Base-by-base conservation (phyloP, 306 rosid species). In the Cicer judaicum region DNA sequence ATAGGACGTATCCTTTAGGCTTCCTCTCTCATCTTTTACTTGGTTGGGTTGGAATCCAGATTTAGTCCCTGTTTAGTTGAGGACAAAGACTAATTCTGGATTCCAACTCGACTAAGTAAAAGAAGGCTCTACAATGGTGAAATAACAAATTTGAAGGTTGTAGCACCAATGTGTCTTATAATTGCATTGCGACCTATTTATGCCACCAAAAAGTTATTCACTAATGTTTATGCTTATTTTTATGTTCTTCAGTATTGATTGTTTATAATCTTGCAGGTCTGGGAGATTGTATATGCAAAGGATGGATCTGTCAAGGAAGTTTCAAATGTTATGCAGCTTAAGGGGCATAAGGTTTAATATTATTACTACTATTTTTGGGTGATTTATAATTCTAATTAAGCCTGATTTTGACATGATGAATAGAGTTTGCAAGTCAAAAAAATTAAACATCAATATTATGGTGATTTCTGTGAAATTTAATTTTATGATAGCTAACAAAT, bases 221-320 rank as follows among this genome's bases (percentile, higher is more conserved):
- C 19, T 7, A 6, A 34, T 60, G 36, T 60, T 36, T 34, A 5
- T 65, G 44, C 61, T 54, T 55, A 19, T 5, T 24, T 57, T 19
- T 56, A 13, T 67, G 13, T 72, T 80, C 68, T 42, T 78, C 13
- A 62, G 63, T 73, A 38, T 47, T 41, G 52, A 39, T 54, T 79
- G 48, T 62, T 64, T 65, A 66, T 38, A 41, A 71, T 59, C 64
- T 78, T 78, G 71, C 83, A 95, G 99, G 82, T 95, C 60, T 95
- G 99, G 99, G 99, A 95, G 85, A 82, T 95, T 46, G 87, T 89
- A 46, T 95, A 86, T 86, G 86, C 92, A 4, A 95, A 95, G 86
- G 99, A 89, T 84, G 99, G 99, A 84, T 92, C 96, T 5, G 93
- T 82, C 72, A 95, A 90, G 91, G 98, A 95, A 87, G 88, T 95